phyloP scores from a whole-genome alignment of 768 basidiomycete genomes.

The Saitozyma podzolica region DNA sequence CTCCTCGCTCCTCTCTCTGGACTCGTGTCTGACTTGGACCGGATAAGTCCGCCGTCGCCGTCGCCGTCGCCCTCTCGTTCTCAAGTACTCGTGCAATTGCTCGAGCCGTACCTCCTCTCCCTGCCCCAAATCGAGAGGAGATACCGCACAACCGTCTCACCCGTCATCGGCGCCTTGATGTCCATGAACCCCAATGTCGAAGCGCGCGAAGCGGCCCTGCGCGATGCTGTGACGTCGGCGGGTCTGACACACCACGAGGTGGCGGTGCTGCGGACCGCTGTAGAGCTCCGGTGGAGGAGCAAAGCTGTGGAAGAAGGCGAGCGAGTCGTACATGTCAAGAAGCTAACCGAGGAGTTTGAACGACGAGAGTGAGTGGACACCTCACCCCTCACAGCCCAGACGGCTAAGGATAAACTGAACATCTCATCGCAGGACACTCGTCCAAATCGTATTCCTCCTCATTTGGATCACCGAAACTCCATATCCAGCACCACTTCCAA shows the following conservation, averaged over 20 bases:
- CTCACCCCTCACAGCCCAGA: too few species aligned
- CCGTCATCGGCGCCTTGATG: constrained; percentile 13
- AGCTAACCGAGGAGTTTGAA: constrained; percentile 40
- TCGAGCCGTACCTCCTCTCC: constrained; percentile 11
- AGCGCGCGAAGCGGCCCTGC: background rate
- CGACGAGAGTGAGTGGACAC: constrained; percentile 39
- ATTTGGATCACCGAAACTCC: constrained; percentile 12
- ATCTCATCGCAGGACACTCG: constrained; percentile 25
- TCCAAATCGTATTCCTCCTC: constrained; percentile 39
- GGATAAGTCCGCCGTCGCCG: too few species aligned
- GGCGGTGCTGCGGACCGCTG: constrained; percentile 5
- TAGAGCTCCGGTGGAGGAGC: constrained; percentile 23
- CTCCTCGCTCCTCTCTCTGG: too few species aligned
- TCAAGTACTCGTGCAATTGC: too few species aligned
- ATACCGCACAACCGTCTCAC: constrained; percentile 26
- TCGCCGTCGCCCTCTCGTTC: too few species aligned
- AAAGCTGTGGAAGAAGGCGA: constrained; percentile 21
- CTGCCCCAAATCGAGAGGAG: constrained; percentile 31
- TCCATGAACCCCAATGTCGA: background rate
- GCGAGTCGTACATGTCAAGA: constrained; percentile 16
- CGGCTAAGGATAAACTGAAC: too few species aligned
- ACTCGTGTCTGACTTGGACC: too few species aligned
- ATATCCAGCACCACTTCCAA: constrained; percentile 1
- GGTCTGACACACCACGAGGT: constrained; percentile 4
- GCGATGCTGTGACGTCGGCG: constrained; percentile 4